phyloP scores from a whole-genome alignment of 352 stramenopile genomes.

The Globisporangium rhizosaccharum region DNA sequence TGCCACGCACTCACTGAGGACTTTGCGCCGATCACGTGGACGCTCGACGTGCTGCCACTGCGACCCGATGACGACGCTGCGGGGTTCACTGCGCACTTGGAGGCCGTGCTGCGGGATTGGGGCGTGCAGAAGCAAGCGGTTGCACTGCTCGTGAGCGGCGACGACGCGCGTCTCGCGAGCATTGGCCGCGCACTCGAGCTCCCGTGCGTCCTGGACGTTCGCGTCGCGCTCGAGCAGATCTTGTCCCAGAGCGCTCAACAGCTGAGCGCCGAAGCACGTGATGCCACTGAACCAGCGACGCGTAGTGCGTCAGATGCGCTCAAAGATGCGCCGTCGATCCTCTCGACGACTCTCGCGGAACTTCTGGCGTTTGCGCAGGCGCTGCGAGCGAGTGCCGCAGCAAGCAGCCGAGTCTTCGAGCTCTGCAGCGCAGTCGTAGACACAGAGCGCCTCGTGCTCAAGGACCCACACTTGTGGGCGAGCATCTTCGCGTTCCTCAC shows the following conservation, averaged over 20 bases:
- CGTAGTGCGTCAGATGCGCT: neutral
- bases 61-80: neutral
- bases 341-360: slow-evolving; percentile 1
- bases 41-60: slow-evolving; percentile 25
- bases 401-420: neutral
- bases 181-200: neutral
- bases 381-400: neutral
- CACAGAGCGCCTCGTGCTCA: neutral
- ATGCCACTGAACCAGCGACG: neutral
- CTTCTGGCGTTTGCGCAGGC: slow-evolving; percentile 3
- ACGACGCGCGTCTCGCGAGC: slow-evolving; percentile 7
- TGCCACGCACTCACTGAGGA: slow-evolving; percentile 28
- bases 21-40: slow-evolving; percentile 19
- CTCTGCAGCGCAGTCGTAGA: slow-evolving; percentile 8
- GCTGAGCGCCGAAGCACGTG: neutral
- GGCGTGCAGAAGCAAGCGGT: slow-evolving; percentile 17
- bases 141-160: slow-evolving; percentile 13
- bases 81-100: slow-evolving; percentile 7
- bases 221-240: slow-evolving; percentile 9
- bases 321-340: neutral
- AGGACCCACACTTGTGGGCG: slow-evolving; percentile 12
- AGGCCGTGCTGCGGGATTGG: slow-evolving; percentile 13
- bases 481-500: slow-evolving; percentile 21
- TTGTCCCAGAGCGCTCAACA: slow-evolving; percentile 3
- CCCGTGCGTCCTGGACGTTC: slow-evolving; percentile 18